Percentiles rank a stretch among this genome's conserved stretches.
Evolutionary conservation across 345 rosid species (phyloP).

Genomic region (Viola odorata): DNA sequence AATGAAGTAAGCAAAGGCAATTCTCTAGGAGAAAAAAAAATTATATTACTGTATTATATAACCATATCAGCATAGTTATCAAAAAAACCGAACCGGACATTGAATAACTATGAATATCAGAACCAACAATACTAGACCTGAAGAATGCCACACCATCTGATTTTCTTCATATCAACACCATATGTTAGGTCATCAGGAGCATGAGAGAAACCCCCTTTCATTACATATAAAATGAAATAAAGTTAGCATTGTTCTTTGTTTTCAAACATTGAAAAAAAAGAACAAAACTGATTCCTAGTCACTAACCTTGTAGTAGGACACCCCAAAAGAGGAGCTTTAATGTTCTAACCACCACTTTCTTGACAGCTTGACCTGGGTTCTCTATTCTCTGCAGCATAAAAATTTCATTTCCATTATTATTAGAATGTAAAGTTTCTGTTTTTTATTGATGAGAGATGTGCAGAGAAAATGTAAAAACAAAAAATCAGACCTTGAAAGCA

Average conservation of each 20-base stretch:
- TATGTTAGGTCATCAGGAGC: slow-evolving; percentile 69
- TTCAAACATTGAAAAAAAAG: not conserved
- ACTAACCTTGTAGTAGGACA: slow-evolving; percentile 69
- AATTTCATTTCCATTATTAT: too few relatives aligned
- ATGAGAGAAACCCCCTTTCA: slow-evolving; percentile 79
- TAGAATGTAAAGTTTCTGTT: too few relatives aligned
- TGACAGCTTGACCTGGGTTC: slow-evolving; percentile 35
- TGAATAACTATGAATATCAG: not conserved
- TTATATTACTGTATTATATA: too few relatives aligned
- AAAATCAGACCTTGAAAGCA: slow-evolving; percentile 55
- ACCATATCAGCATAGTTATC: not conserved
- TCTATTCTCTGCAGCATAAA: slow-evolving; percentile 42
- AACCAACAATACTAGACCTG: slow-evolving; percentile 43
- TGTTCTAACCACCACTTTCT: slow-evolving; percentile 58
- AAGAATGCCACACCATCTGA: slow-evolving; percentile 85
- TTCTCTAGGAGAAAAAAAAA: slow-evolving; percentile 48
- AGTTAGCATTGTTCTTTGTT: not conserved
- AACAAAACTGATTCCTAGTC: not conserved
- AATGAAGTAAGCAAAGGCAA: slow-evolving; percentile 72
- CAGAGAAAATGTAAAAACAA: not conserved
- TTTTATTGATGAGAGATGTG: too few relatives aligned
- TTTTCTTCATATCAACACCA: slow-evolving; percentile 69
- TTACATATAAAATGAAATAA: slow-evolving; percentile 8
- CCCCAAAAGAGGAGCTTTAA: slow-evolving; percentile 91
- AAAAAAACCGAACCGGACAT: not conserved